Evolutionary conservation across 1,284 basidiomycete species (phyloP).

Genomic region (Chiua sp.): DNA sequence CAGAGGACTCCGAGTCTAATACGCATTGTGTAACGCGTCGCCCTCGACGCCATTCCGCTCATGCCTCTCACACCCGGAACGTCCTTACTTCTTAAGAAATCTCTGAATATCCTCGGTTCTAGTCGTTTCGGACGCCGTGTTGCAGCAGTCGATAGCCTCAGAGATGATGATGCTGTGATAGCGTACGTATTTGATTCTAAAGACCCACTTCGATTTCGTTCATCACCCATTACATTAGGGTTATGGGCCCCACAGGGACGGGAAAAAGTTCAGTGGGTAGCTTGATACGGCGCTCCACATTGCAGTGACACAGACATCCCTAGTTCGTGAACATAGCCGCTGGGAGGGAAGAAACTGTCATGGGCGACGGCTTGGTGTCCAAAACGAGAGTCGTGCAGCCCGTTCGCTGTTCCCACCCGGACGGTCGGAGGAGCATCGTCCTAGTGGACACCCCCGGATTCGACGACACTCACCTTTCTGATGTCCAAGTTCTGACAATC

Average conservation of each 20-base stretch:
- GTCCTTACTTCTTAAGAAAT: neutral
- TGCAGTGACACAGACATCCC: neutral
- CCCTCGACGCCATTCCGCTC: neutral
- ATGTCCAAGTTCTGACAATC: constrained; percentile 19
- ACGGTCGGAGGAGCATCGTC: constrained; percentile 22
- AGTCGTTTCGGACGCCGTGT: neutral
- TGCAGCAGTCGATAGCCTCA: neutral
- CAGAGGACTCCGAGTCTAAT: neutral
- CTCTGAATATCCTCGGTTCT: neutral
- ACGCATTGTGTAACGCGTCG: neutral
- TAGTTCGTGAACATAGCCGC: constrained; percentile 27
- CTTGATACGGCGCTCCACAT: neutral
- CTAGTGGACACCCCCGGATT: constrained; percentile 35
- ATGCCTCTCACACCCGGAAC: neutral
- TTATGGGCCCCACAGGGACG: constrained; percentile 47
- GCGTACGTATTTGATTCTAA: constrained; percentile 17
- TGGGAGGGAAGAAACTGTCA: constrained; percentile 3
- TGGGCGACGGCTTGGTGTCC: constrained; percentile 5
- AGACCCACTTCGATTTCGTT: neutral
- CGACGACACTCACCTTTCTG: constrained; percentile 22
- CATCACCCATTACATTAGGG: constrained; percentile 20
- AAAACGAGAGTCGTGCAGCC: constrained; percentile 15
- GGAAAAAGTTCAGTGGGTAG: constrained; percentile 45
- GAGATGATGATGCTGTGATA: constrained; percentile 15
- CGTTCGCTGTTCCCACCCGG: constrained; percentile 15